phyloP scores from a whole-genome alignment of 106 monocot genomes.

The Ottelia alismoides region DNA sequence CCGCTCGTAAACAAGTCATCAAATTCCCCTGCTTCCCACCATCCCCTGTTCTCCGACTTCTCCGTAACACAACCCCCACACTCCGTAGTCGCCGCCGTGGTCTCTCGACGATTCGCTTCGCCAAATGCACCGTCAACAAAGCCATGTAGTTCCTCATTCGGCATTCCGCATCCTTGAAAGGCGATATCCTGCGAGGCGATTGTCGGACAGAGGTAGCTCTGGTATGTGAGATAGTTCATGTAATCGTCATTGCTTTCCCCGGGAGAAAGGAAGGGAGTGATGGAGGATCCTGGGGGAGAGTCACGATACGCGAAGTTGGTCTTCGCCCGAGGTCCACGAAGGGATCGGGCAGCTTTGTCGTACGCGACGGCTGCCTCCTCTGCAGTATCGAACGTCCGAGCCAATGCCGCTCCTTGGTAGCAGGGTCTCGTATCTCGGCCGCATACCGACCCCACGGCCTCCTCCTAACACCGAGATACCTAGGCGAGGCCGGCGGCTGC shows the following conservation, averaged over 20 bases:
- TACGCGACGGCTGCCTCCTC: slow-evolving; percentile 85
- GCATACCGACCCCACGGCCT: background rate
- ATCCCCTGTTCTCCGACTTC: background rate
- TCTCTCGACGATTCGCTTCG: background rate
- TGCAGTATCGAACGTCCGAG: slow-evolving; percentile 70
- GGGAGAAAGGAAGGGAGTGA: slow-evolving; percentile 5
- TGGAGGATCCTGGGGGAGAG: slow-evolving; percentile 3
- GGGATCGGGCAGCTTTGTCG: slow-evolving; percentile 38
- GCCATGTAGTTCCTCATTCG: too few species aligned
- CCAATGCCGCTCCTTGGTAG: slow-evolving; percentile 10
- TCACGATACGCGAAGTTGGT: slow-evolving; percentile 7
- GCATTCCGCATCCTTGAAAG: too few species aligned
- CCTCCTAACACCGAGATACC: too few species aligned
- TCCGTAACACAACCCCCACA: background rate
- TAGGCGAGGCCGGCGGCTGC: too few species aligned
- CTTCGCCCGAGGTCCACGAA: background rate
- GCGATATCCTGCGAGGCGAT: too few species aligned
- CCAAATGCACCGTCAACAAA: too few species aligned
- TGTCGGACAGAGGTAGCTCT: too few species aligned
- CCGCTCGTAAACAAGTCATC: too few species aligned
- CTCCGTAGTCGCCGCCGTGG: background rate
- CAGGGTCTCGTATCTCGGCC: slow-evolving; percentile 3
- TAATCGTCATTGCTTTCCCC: too few species aligned
- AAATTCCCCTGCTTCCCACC: too few species aligned
- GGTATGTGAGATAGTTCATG: too few species aligned